Conservation (phyloP, 2,329 filamentous ascomycete genomes). For the Metarhizium sp. region DNA sequence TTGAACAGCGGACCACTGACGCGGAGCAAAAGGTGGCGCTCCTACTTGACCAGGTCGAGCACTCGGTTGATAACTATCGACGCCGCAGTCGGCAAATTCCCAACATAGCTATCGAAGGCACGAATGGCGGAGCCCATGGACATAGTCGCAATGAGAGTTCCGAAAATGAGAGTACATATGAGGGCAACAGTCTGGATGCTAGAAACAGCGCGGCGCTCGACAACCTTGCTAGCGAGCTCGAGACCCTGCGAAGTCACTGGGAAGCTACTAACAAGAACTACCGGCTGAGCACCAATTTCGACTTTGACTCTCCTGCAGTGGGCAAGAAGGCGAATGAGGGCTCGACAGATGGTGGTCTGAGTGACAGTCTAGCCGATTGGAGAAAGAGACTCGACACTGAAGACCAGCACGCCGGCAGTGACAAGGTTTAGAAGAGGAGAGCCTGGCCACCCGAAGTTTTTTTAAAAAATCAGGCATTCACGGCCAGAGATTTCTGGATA, state of each 20-base stretch:
- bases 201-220: constrained; percentile 67
- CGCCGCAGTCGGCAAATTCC: constrained; percentile 56
- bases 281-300: constrained; percentile 79
- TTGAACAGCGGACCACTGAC: constrained; percentile 78
- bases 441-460: too few relatives aligned
- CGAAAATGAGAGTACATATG: constrained; percentile 55
- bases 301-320: constrained; percentile 54
- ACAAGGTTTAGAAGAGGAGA: neutral
- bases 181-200: constrained; percentile 36
- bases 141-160: constrained; percentile 46
- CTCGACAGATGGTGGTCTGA: constrained; percentile 39
- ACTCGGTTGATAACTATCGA: constrained; percentile 88
- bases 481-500: constrained; percentile 8
- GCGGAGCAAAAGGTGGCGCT: constrained; percentile 90
- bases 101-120: constrained; percentile 29
- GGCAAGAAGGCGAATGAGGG: constrained; percentile 36
- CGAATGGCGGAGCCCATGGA: constrained; percentile 28
- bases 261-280: constrained; percentile 95
- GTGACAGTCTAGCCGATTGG: constrained; percentile 70
- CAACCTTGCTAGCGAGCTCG: constrained; percentile 83
- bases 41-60: constrained; percentile 88
- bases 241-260: constrained; percentile 85
- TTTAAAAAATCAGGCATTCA: neutral
- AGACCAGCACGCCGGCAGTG: constrained; percentile 20
- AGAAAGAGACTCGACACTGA: constrained; percentile 61